Conservation (phyloP, 225 moss, liverwort and hornwort species). For the Pleurozium schreberi region DNA sequence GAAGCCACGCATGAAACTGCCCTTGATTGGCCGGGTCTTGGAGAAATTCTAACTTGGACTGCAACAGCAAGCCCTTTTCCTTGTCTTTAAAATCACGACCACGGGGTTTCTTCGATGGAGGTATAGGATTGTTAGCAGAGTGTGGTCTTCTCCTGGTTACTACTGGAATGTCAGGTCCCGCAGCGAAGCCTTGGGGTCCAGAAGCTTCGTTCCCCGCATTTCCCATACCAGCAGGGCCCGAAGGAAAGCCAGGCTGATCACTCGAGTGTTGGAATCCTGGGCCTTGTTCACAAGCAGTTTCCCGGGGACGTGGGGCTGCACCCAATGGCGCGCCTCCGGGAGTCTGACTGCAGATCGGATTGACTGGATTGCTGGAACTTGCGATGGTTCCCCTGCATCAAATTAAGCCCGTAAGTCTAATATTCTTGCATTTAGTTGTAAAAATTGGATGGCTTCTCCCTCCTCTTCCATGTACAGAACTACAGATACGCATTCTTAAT, state of each 20-base stretch:
- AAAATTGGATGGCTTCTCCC: neutral
- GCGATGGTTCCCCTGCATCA: neutral
- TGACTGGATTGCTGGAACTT: neutral
- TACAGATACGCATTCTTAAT: too few species aligned
- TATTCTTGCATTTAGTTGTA: neutral
- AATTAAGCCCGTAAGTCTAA: too few species aligned
- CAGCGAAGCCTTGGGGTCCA: neutral
- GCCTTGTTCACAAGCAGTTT: neutral
- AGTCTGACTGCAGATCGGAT: neutral
- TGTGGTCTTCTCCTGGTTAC: neutral
- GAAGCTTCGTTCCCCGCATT: neutral
- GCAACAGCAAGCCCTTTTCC: neutral
- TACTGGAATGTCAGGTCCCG: neutral
- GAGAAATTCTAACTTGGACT: neutral
- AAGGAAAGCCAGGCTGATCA: neutral
- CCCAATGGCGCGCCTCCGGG: neutral
- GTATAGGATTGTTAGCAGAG: neutral
- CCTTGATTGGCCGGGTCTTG: neutral
- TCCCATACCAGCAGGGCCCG: accelerated
- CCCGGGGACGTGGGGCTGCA: neutral
- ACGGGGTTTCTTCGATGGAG: accelerated
- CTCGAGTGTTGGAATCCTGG: neutral
- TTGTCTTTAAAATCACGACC: accelerated
- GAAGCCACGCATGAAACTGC: accelerated
- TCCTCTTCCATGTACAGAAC: neutral